Percentiles rank a stretch among this genome's conserved stretches.
phyloP scores from a whole-genome alignment of 2,329 filamentous ascomycete genomes.

The Diaporthe vaccinii region DNA sequence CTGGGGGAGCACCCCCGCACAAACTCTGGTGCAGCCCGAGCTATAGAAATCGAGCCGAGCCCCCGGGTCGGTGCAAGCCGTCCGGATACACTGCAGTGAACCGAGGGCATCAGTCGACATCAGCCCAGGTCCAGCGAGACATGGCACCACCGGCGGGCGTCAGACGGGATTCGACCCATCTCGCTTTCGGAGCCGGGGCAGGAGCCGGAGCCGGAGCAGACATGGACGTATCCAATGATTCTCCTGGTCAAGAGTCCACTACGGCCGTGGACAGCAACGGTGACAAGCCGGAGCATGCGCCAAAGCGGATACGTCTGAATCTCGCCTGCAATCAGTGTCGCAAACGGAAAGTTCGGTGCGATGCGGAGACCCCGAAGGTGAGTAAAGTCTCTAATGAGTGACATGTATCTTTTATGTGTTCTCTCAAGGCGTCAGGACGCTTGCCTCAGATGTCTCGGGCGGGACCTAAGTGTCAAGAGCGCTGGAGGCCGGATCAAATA shows the following conservation, averaged over 20 bases:
- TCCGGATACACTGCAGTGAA: background rate
- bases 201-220: slow-evolving; percentile 15
- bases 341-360: slow-evolving; percentile 49
- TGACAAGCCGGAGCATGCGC: background rate
- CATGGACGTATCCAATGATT: slow-evolving; percentile 1
- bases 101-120: slow-evolving; percentile 27
- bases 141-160: slow-evolving; percentile 12
- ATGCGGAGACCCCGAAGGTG: slow-evolving; percentile 45
- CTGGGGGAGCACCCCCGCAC: slow-evolving; percentile 16
- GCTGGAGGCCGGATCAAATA: background rate
- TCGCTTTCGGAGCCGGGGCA: slow-evolving; percentile 8
- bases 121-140: background rate
- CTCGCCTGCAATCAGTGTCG: slow-evolving; percentile 48
- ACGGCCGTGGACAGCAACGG: background rate
- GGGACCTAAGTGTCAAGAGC: background rate
- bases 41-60: slow-evolving; percentile 28
- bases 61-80: slow-evolving; percentile 24
- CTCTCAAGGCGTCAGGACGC: background rate
- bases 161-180: slow-evolving; percentile 17
- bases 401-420: background rate
- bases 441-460: no score
- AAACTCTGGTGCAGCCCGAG: background rate
- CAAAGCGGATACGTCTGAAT: slow-evolving; percentile 44
- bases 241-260: background rate
- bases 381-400: background rate